Percentiles rank a stretch among this genome's conserved stretches.
phyloP scores from a whole-genome alignment of 305 asterid species.

The Caryopteris hybrid region DNA sequence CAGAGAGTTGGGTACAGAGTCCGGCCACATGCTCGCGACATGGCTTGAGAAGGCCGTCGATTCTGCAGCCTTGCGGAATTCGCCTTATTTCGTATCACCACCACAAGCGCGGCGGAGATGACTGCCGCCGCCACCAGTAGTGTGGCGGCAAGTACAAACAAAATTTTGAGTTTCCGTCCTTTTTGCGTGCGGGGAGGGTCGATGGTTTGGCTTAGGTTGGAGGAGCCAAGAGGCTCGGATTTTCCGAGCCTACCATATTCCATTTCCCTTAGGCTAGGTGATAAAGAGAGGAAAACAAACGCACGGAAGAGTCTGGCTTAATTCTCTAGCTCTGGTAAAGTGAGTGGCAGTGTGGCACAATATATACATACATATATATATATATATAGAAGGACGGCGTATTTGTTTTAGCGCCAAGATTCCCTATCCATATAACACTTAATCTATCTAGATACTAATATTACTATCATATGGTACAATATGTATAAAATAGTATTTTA shows the following conservation, averaged over 20 bases:
- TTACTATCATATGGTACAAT: no score
- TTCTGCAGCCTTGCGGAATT: slow-evolving; percentile 18
- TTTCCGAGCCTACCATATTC: slow-evolving; percentile 65
- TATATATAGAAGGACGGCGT: slow-evolving; percentile 20
- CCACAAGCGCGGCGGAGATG: slow-evolving; percentile 41
- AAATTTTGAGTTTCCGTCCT: slow-evolving; percentile 29
- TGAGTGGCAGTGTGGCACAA: background rate
- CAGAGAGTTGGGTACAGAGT: slow-evolving; percentile 67
- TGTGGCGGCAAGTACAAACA: slow-evolving; percentile 35
- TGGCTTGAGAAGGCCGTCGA: slow-evolving; percentile 63
- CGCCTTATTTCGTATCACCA: slow-evolving; percentile 27
- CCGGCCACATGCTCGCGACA: slow-evolving; percentile 64
- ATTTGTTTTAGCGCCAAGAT: background rate
- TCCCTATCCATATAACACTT: background rate
- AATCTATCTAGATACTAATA: no score
- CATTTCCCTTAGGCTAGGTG: slow-evolving; percentile 27
- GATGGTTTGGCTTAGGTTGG: slow-evolving; percentile 29
- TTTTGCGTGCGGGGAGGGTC: slow-evolving; percentile 23
- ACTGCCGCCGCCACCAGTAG: slow-evolving; percentile 51
- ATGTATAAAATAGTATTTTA: no score
- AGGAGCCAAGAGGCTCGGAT: slow-evolving; percentile 40
- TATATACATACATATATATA: background rate
- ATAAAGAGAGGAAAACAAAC: background rate
- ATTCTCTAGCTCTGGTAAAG: background rate
- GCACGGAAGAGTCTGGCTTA: background rate